Base-by-base conservation (phyloP, 129 eudicot genomes). In the Heracleum sosnowskyi region DNA sequence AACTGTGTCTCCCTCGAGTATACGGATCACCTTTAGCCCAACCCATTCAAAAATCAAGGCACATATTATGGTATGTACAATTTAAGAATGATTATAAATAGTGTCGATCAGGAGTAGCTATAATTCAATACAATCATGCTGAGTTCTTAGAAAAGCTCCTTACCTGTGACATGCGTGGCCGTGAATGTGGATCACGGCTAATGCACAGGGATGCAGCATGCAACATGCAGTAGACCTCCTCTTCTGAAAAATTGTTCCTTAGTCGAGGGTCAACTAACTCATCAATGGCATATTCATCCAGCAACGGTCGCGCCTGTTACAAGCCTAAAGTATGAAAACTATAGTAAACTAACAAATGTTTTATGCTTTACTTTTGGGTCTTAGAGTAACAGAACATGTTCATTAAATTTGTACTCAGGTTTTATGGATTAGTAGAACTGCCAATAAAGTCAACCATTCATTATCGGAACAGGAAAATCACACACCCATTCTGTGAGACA, bases 151-250 rank as follows among this genome's bases (percentile, higher is more conserved):
- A 22, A 60, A 26, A n/a, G 13, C 76, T 13, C 47, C 36, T 60
- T 86, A 96, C 99, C 93, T 92, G 99, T 75, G 99, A 96, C 97
- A 96, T 96, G 71, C 99, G 95, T 69, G 99, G 97, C 41, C 99
- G 90, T n/a, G 86, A 78, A 60, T 96, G 99, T 80, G 99, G 99
- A 80, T 96, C 99, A 64, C 96, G 84, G 64, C 89, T 88, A 22
- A 96, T 90, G 87, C 99, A 96, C 85, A 96, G 57, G 47, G 97
- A 89, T 53, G 99, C 97, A 44, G 97, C 97, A 79, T 90, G 99
- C 84, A 96, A 81, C 97, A 96, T 89, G 85, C 86, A 92, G 49
- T 89, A 85, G 47, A 90, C 95, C 74, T 96, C 99, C 60, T 83
- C 79, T 82, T 96, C 99, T 4, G 88, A 83, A 60, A 88, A 92